Percentiles rank a stretch among this genome's conserved stretches.
Evolutionary conservation across 73 alveolate species (phyloP).

Genomic region (Symbiodinium pilosum): DNA sequence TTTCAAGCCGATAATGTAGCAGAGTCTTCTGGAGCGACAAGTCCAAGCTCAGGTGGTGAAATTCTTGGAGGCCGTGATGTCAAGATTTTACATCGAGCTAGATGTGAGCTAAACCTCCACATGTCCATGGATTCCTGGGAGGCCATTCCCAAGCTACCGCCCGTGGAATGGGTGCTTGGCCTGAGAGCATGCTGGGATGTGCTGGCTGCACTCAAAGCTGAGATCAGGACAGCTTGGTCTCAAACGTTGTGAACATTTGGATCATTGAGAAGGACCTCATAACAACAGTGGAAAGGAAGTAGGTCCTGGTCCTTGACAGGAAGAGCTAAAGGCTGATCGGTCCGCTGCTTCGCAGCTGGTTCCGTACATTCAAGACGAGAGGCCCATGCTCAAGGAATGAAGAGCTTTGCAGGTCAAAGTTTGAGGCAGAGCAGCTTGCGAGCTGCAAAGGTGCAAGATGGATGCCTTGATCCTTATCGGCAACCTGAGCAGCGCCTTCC

Average conservation of each 20-base stretch:
- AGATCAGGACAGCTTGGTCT: conserved; percentile 84
- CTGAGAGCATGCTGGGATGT: not conserved
- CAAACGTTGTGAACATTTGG: conserved; percentile 92
- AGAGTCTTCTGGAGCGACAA: too few relatives aligned
- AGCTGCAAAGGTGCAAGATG: conserved; percentile 82
- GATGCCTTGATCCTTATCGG: conserved; percentile 76
- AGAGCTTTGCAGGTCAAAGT: too few relatives aligned
- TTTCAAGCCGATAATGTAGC: not conserved
- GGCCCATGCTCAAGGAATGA: conserved; percentile 5
- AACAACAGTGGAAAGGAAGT: not conserved
- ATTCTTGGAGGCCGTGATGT: conserved; percentile 17
- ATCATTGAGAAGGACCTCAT: conserved; percentile 58
- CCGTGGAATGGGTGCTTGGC: conserved; percentile 74
- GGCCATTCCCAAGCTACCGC: conserved; percentile 92
- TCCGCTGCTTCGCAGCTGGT: conserved; percentile 94
- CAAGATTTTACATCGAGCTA: not conserved
- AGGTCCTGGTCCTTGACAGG: not conserved
- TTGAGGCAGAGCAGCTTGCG: too few relatives aligned
- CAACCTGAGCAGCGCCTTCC: conserved; percentile 63
- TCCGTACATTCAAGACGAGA: conserved; percentile 82
- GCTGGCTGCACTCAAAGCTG: too few relatives aligned
- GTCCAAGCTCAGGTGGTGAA: conserved; percentile 58
- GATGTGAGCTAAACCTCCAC: too few relatives aligned
- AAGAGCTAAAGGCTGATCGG: conserved; percentile 83
- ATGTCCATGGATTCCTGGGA: not conserved